A percentile compares a stretch with the other conserved stretches of the same genome.
Evolutionary conservation across 495 filamentous ascomycete genomes (phyloP).

Genomic region (Penicillium desertorum): DNA sequence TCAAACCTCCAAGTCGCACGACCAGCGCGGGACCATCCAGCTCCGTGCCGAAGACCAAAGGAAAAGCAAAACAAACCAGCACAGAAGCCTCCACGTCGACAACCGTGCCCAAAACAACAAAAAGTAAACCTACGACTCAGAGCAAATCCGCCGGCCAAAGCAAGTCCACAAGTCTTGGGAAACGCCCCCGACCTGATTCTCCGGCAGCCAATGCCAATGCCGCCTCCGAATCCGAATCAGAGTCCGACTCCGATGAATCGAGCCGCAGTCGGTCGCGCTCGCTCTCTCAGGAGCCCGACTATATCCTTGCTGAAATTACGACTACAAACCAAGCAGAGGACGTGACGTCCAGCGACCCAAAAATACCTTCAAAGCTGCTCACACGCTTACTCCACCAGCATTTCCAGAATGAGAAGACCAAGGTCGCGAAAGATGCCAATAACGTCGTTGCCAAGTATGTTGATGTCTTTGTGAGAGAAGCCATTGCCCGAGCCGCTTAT

Average conservation of each 20-base stretch:
- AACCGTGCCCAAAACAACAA: constrained; percentile 16
- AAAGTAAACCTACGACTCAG: constrained; percentile 2
- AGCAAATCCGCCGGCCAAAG: constrained; percentile 10
- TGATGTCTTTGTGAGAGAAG: constrained; percentile 90
- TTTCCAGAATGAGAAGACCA: constrained; percentile 67
- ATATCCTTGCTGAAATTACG: constrained; percentile 49
- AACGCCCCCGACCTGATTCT: constrained; percentile 17
- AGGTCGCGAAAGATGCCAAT: constrained; percentile 79
- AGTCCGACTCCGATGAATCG: constrained; percentile 25
- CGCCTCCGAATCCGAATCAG: constrained; percentile 23
- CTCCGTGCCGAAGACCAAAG: constrained; percentile 30
- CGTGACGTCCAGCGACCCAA: constrained; percentile 42
- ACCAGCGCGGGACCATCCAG: constrained; percentile 25
- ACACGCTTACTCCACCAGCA: constrained; percentile 73
- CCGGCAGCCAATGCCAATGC: constrained; percentile 13
- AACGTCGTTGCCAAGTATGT: constrained; percentile 79
- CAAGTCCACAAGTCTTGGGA: constrained; percentile 8
- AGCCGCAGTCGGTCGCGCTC: constrained; percentile 23
- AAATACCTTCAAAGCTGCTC: constrained; percentile 73
- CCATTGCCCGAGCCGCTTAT: constrained; percentile 75
- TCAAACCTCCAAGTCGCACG: constrained; percentile 51
- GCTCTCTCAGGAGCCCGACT: constrained; percentile 39
- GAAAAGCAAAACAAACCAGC: constrained; percentile 21
- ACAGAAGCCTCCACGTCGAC: constrained; percentile 25
- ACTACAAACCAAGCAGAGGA: constrained; percentile 30